Percentiles rank a stretch among this genome's conserved stretches.
Evolutionary conservation across 2,329 filamentous ascomycete species (phyloP).

Genomic region (Dactylonectria estremocensis): DNA sequence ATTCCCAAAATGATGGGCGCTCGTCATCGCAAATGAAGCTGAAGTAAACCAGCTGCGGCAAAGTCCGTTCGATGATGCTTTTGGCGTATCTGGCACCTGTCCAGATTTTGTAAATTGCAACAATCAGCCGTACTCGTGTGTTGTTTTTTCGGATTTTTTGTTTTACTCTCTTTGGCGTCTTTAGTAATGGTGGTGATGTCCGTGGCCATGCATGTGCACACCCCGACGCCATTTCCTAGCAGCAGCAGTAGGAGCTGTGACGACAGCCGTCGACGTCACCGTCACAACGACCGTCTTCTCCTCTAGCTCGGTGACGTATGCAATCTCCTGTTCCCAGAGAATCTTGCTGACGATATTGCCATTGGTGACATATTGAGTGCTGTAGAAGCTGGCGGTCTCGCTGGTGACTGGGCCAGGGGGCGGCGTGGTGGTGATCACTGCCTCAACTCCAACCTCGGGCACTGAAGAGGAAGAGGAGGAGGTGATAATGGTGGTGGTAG

Average conservation of each 20-base stretch:
- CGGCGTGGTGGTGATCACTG: slow-evolving; percentile 42
- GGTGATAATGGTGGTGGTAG: slow-evolving; percentile 23
- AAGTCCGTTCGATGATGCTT: slow-evolving; percentile 54
- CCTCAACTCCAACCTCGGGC: slow-evolving; percentile 31
- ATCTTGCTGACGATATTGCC: slow-evolving; percentile 69
- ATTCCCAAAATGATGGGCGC: slow-evolving; percentile 50
- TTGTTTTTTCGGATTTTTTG: slow-evolving; percentile 33
- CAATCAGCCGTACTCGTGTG: slow-evolving; percentile 36
- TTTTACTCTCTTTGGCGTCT: slow-evolving; percentile 31
- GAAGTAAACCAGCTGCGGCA: slow-evolving; percentile 50
- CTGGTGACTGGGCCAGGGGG: slow-evolving; percentile 48
- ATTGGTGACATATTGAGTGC: slow-evolving; percentile 68
- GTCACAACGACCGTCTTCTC: slow-evolving; percentile 60
- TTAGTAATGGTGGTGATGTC: slow-evolving; percentile 48
- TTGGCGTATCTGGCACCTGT: slow-evolving; percentile 55
- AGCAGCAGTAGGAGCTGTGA: slow-evolving; percentile 32
- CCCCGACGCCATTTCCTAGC: slow-evolving; percentile 48
- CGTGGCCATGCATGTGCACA: slow-evolving; percentile 57
- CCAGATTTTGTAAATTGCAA: slow-evolving; percentile 49
- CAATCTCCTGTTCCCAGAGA: slow-evolving; percentile 69
- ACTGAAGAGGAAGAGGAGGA: slow-evolving; percentile 21
- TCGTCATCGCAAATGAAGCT: slow-evolving; percentile 52
- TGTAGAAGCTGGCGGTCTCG: slow-evolving; percentile 57
- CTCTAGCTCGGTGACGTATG: slow-evolving; percentile 66
- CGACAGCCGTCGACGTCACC: slow-evolving; percentile 49